phyloP scores from a whole-genome alignment of 164 flowering plant genomes.

The Umbellularia californica region DNA sequence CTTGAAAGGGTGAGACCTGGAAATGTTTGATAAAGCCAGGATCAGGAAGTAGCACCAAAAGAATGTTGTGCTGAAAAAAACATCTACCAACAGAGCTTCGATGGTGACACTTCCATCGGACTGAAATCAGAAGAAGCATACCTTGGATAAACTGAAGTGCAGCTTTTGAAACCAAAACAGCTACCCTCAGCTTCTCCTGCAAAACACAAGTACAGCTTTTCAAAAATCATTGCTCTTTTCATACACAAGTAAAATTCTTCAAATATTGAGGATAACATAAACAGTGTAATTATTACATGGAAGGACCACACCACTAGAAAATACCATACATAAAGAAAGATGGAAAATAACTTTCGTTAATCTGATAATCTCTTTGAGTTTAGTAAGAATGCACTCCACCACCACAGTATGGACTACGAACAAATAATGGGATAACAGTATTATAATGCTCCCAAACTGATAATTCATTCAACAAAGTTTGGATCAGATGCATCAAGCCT shows the following conservation, averaged over 20 bases:
- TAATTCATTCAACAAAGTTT: no score
- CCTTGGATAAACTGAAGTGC: conserved; percentile 92
- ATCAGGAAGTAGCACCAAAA: conserved; percentile 5
- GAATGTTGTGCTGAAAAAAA: neutral
- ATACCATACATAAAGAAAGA: neutral
- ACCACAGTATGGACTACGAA: no score
- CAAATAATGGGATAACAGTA: no score
- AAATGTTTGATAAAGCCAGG: conserved; percentile 4
- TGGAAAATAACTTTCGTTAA: neutral
- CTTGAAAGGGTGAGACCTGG: conserved; percentile 50
- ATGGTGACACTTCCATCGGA: neutral
- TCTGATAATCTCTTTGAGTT: neutral
- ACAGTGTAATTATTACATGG: neutral
- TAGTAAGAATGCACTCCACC: neutral
- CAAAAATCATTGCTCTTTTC: neutral
- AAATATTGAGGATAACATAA: neutral
- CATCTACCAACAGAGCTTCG: neutral
- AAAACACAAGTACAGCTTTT: conserved; percentile 6
- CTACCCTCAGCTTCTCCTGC: conserved; percentile 89
- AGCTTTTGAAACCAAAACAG: conserved; percentile 94
- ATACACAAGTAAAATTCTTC: neutral
- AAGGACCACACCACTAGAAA: neutral
- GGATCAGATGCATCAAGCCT: no score
- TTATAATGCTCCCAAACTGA: no score
- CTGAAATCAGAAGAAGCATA: conserved; percentile 23